These are phyloP conservation scores for Magnaporthiopsis incrustans DNA, from an alignment of 2,329 filamentous ascomycete species.

Conservation along the genomic window DNA sequence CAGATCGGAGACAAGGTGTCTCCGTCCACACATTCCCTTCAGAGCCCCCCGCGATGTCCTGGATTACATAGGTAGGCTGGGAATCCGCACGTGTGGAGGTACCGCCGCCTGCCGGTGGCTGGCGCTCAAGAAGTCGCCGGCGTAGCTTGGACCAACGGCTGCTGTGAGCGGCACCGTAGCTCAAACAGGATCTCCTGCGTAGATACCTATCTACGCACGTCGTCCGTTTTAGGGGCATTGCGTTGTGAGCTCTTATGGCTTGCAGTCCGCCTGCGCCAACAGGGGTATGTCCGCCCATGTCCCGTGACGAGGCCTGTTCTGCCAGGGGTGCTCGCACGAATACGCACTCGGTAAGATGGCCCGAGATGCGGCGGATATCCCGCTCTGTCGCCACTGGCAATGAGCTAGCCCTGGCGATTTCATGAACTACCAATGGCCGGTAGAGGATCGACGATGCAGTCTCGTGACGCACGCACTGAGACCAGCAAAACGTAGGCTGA, in stretches of 20 bases:
- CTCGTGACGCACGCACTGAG: not conserved
- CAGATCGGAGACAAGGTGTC: not conserved
- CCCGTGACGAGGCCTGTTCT: no score
- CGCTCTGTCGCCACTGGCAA: not conserved
- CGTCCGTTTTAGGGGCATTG: not conserved
- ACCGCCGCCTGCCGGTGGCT: no score
- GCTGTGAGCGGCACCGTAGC: not conserved
- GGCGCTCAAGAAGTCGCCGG: no score
- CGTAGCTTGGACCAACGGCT: not conserved
- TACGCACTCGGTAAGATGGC: not conserved
- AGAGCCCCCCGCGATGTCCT: not conserved
- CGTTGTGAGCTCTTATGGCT: no score
- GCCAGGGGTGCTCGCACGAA: not conserved
- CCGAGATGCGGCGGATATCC: not conserved
- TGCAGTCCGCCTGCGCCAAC: not conserved
- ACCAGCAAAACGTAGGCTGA: not conserved
- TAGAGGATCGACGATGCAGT: not conserved
- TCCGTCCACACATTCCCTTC: not conserved
- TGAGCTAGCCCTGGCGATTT: not conserved
- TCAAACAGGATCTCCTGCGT: not conserved
- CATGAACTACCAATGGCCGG: not conserved
- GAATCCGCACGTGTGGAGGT: no score
- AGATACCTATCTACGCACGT: not conserved
- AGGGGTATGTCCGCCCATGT: not conserved
- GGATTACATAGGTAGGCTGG: no score